These are phyloP conservation scores for Ascochyta pisi DNA, from an alignment of 2,329 filamentous ascomycete species.

Conservation along the genomic window DNA sequence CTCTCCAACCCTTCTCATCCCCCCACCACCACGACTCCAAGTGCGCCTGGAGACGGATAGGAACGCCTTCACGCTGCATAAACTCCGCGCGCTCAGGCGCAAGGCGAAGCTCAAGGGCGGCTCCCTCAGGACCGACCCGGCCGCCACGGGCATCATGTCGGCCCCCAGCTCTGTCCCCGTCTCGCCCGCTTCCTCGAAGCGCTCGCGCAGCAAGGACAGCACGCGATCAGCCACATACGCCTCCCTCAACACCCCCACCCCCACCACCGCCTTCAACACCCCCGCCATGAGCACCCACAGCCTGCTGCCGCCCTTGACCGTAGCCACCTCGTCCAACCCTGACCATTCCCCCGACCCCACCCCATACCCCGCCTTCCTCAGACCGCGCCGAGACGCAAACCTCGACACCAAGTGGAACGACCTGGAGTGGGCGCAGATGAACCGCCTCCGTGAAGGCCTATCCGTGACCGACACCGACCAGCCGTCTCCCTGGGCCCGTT, in stretches of 20 bases:
- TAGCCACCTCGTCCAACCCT: slow-evolving; percentile 21
- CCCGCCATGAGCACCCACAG: slow-evolving; percentile 34
- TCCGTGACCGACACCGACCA: slow-evolving; percentile 50
- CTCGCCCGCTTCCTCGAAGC: slow-evolving; percentile 49
- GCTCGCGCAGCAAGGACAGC: slow-evolving; percentile 50
- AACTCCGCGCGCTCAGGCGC: slow-evolving; percentile 49
- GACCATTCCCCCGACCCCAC: slow-evolving; percentile 14
- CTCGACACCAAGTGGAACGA: slow-evolving; percentile 66
- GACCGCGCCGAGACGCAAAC: slow-evolving; percentile 52
- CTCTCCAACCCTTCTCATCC: slow-evolving; percentile 27
- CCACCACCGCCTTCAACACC: slow-evolving; percentile 31
- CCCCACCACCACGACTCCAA: slow-evolving; percentile 20
- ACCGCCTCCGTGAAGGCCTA: slow-evolving; percentile 58
- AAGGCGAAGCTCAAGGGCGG: slow-evolving; percentile 48
- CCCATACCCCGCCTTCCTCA: slow-evolving; percentile 58
- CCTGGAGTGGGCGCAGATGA: slow-evolving; percentile 66
- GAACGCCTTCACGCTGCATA: slow-evolving; percentile 46
- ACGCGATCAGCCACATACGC: slow-evolving; percentile 38
- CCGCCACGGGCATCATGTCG: slow-evolving; percentile 27
- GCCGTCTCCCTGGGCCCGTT: slow-evolving; percentile 63
- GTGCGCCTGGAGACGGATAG: slow-evolving; percentile 11
- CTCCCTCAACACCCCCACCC: slow-evolving; percentile 34
- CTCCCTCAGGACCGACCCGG: slow-evolving; percentile 28
- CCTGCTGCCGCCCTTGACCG: slow-evolving; percentile 6
- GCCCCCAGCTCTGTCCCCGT: slow-evolving; percentile 39